Percentiles rank a stretch among this genome's conserved stretches.
Conservation (phyloP, 225 moss, liverwort and hornwort genomes). For the Pseudisothecium myosuroides region DNA sequence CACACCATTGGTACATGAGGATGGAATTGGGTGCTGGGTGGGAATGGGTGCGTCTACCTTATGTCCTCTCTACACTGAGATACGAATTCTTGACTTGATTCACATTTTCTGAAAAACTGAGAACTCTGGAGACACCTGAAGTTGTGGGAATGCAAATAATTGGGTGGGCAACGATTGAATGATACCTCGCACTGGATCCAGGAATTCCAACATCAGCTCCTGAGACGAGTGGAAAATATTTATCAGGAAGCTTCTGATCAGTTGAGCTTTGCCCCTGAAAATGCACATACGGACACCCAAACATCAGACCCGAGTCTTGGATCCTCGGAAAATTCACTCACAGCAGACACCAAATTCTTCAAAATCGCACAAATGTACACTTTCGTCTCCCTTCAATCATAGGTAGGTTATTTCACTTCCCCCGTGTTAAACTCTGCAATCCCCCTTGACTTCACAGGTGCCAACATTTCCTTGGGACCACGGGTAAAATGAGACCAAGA, state of each 20-base stretch:
- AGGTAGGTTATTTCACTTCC: background rate
- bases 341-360: background rate
- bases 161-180: background rate
- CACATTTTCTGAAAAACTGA: background rate
- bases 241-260: conserved; percentile 15
- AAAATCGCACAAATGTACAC: background rate
- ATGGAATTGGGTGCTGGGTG: too few species aligned
- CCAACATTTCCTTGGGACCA: too few species aligned
- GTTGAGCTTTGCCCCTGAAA: conserved; percentile 59
- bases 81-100: background rate
- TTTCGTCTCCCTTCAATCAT: background rate
- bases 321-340: background rate
- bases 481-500: too few species aligned
- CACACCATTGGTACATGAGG: too few species aligned
- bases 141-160: background rate
- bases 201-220: conserved; percentile 1
- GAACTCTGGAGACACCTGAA: background rate
- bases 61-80: background rate
- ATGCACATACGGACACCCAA: background rate
- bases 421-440: background rate
- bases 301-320: background rate
- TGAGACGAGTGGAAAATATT: conserved; percentile 44
- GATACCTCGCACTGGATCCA: conserved; percentile 22
- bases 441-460: background rate
- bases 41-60: too few species aligned